phyloP scores from a whole-genome alignment of 306 rosid species.

The Trifolium pratense region DNA sequence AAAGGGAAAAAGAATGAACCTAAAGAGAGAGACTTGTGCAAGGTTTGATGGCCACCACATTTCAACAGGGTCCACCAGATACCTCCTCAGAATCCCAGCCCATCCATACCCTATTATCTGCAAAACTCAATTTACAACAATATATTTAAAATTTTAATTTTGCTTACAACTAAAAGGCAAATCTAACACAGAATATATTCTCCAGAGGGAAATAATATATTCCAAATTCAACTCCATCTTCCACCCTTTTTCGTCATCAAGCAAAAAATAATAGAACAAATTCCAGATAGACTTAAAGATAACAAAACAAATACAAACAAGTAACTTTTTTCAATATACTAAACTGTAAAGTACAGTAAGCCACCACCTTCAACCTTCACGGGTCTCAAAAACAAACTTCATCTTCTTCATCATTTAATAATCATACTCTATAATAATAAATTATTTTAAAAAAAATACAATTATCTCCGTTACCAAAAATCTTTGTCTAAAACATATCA shows the following conservation, averaged over 20 bases:
- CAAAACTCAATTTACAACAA: slow-evolving; percentile 35
- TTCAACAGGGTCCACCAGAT: slow-evolving; percentile 93
- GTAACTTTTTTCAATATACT: background rate
- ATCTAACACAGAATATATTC: slow-evolving; percentile 31
- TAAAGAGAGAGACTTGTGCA: slow-evolving; percentile 97
- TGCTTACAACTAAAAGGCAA: slow-evolving; percentile 19
- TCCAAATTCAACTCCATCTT: slow-evolving; percentile 29
- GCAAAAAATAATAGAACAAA: background rate
- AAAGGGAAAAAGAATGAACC: slow-evolving; percentile 51
- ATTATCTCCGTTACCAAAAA: background rate
- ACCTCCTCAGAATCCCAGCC: slow-evolving; percentile 97
- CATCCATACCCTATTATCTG: slow-evolving; percentile 99
- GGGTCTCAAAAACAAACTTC: slow-evolving; percentile 24
- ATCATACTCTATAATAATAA: background rate
- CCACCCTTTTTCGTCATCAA: background rate
- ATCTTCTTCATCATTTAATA: slow-evolving; percentile 1
- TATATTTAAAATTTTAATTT: slow-evolving; percentile 15
- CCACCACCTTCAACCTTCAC: slow-evolving; percentile 37
- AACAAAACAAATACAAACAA: slow-evolving; percentile 25
- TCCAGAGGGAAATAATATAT: background rate
- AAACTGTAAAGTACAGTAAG: slow-evolving; percentile 1
- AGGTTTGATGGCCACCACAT: slow-evolving; percentile 99
- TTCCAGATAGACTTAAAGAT: slow-evolving; percentile 14
- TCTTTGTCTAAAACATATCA: no score
- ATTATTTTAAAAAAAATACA: background rate